A percentile compares a stretch with the other conserved stretches of the same genome.
These are phyloP conservation scores for Zoysia pacifica DNA, from an alignment of 176 grass and related monocot genomes.

Conservation along the genomic window DNA sequence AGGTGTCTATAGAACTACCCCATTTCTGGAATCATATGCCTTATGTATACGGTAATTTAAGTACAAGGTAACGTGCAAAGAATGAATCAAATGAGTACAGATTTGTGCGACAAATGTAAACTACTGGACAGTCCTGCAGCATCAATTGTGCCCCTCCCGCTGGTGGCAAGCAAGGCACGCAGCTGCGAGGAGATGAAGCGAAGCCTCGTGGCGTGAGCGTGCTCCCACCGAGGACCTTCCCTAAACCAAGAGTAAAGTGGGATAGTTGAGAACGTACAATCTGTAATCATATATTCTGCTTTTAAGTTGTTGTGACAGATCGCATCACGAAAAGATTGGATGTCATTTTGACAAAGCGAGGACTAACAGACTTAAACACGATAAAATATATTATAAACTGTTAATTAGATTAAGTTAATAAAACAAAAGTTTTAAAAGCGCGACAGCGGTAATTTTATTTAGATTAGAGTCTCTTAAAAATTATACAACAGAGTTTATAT, in stretches of 20 bases:
- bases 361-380: too few relatives aligned
- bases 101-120: background rate
- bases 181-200: background rate
- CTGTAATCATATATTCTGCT: too few relatives aligned
- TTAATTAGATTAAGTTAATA: too few relatives aligned
- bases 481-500: too few relatives aligned
- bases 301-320: too few relatives aligned
- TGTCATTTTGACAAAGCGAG: too few relatives aligned
- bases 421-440: too few relatives aligned
- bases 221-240: background rate
- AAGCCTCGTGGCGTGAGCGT: background rate
- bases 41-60: constrained; percentile 9
- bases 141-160: background rate
- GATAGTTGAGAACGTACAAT: too few relatives aligned
- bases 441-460: too few relatives aligned
- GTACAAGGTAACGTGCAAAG: background rate
- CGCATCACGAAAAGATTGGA: too few relatives aligned
- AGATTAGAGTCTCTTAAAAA: too few relatives aligned
- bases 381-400: too few relatives aligned
- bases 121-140: background rate
- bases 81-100: background rate
- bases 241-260: background rate
- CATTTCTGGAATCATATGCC: background rate
- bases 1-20: background rate
- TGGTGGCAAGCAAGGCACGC: background rate